Conservation (phyloP, 106 monocot species). For the Phalaenopsis equestris region DNA sequence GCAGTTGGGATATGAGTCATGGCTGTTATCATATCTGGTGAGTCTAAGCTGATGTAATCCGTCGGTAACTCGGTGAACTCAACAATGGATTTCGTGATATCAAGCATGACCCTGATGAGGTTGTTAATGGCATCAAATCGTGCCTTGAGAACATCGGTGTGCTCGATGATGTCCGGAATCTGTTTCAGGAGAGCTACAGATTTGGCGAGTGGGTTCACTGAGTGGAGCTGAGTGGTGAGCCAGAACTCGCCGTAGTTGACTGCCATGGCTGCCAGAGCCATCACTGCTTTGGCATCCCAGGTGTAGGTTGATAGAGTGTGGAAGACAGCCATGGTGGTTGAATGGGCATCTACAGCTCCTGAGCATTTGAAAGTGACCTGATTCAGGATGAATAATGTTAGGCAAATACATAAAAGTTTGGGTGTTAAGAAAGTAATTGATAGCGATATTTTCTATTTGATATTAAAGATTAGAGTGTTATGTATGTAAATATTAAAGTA, state of each 20-base stretch:
- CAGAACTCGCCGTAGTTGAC: conserved; percentile 59
- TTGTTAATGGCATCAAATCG: too few relatives aligned
- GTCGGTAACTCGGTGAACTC: too few relatives aligned
- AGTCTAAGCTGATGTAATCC: too few relatives aligned
- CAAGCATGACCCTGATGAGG: too few relatives aligned
- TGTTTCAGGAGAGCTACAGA: conserved; percentile 48
- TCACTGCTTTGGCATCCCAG: conserved; percentile 65
- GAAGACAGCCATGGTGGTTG: conserved; percentile 36
- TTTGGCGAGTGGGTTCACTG: conserved; percentile 55
- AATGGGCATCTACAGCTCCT: conserved; percentile 40
- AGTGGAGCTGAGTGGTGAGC: conserved; percentile 50
- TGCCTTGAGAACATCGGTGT: too few relatives aligned
- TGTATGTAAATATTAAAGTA: too few relatives aligned
- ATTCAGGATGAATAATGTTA: too few relatives aligned
- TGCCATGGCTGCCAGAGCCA: conserved; percentile 59
- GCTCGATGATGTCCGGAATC: conserved; percentile 2
- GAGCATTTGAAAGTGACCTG: conserved; percentile 56
- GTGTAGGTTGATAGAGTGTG: conserved; percentile 31
- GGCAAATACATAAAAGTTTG: too few relatives aligned
- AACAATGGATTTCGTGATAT: too few relatives aligned
- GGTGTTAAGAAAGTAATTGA: too few relatives aligned
- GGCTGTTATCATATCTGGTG: conserved; percentile 15
- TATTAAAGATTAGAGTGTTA: too few relatives aligned
- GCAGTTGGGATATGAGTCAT: conserved; percentile 62
- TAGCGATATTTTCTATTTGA: too few relatives aligned